A percentile compares a stretch with the other conserved stretches of the same genome.
Evolutionary conservation across 2,329 filamentous ascomycete species (phyloP).

Genomic region (Diaporthe sp.): DNA sequence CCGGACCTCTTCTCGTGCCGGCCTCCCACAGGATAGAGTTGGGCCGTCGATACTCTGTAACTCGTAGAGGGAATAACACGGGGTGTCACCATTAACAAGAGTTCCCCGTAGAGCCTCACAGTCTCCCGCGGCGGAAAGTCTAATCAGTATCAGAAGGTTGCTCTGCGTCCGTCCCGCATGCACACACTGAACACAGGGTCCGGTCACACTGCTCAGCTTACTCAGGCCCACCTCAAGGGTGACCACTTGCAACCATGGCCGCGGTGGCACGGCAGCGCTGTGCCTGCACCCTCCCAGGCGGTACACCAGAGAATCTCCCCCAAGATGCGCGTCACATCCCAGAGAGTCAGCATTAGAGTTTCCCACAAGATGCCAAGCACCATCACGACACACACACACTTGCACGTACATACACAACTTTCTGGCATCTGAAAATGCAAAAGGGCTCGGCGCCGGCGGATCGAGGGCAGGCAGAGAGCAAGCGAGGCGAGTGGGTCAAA

Average conservation of each 20-base stretch:
- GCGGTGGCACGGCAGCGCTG: constrained; percentile 12
- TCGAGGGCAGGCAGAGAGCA: constrained; percentile 11
- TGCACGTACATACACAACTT: not conserved
- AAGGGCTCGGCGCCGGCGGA: constrained; percentile 3
- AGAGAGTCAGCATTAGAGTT: not conserved
- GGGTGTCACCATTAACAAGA: not conserved
- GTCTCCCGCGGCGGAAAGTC: constrained; percentile 25
- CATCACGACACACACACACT: not conserved
- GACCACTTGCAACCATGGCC: constrained; percentile 2
- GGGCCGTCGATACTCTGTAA: constrained; percentile 7
- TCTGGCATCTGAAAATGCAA: constrained; percentile 23
- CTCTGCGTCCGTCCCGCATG: constrained; percentile 1
- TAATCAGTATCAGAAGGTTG: constrained; percentile 7
- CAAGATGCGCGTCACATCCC: constrained; percentile 3
- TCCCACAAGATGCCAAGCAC: not conserved
- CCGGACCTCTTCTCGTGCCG: not conserved
- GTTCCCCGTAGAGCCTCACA: not conserved
- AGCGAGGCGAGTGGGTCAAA: constrained; percentile 25
- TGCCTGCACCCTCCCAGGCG: not conserved
- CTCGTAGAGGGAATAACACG: not conserved
- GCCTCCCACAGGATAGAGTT: not conserved
- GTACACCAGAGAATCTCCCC: not conserved
- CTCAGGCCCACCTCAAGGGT: constrained; percentile 26
- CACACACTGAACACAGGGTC: not conserved
- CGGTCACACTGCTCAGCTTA: constrained; percentile 21